phyloP scores from a whole-genome alignment of 108 stramenopile species.

The Seminavis robusta region DNA sequence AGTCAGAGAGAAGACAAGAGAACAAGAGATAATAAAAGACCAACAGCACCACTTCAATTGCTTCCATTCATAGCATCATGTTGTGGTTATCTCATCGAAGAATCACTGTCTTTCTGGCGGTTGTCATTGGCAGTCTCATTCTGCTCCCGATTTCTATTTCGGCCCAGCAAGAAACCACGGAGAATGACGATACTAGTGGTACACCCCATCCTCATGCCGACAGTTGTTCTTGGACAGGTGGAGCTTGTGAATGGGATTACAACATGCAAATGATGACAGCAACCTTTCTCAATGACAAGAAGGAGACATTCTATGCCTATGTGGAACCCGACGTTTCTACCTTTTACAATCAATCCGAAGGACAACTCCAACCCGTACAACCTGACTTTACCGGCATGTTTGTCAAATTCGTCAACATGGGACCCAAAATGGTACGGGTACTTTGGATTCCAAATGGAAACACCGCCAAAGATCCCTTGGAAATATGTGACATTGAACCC shows the following conservation, averaged over 20 bases:
- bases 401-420: constrained; percentile 49
- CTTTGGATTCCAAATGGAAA: constrained; percentile 29
- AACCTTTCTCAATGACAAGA: constrained; percentile 5
- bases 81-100: too few relatives aligned
- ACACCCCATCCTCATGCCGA: too few relatives aligned
- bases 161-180: too few relatives aligned
- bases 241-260: constrained; percentile 19
- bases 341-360: constrained; percentile 43
- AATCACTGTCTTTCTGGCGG: too few relatives aligned
- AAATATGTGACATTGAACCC: constrained; percentile 36
- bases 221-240: constrained; percentile 19
- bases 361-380: not conserved
- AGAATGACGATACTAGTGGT: too few relatives aligned
- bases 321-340: constrained; percentile 38
- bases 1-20: too few relatives aligned
- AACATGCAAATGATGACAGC: constrained; percentile 26
- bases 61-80: too few relatives aligned
- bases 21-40: too few relatives aligned
- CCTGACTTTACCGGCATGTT: constrained; percentile 24
- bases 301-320: constrained; percentile 35
- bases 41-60: too few relatives aligned
- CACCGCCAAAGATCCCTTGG: not conserved
- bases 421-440: constrained; percentile 19
- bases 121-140: too few relatives aligned
- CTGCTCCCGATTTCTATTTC: too few relatives aligned